A percentile compares a stretch with the other conserved stretches of the same genome.
phyloP scores from a whole-genome alignment of 352 stramenopile genomes.

The Lagenidium sp. region DNA sequence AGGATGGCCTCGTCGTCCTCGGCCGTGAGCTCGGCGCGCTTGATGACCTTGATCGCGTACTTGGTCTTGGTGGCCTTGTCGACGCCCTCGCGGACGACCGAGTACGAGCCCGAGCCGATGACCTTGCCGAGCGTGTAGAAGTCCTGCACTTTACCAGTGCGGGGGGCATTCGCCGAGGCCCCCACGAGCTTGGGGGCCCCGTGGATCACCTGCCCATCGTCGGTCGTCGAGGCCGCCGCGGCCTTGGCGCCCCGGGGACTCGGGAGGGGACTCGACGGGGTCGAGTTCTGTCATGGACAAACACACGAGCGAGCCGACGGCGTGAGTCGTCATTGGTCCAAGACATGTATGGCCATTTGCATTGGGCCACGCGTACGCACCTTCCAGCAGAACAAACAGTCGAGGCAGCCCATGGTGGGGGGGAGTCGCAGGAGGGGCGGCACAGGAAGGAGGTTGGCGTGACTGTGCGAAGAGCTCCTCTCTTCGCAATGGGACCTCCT shows the following conservation, averaged over 20 bases:
- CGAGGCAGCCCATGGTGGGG: slow-evolving; percentile 48
- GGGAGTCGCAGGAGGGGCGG: background rate
- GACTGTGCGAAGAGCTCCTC: background rate
- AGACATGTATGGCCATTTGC: background rate
- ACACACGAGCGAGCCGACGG: background rate
- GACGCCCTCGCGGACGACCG: slow-evolving; percentile 77
- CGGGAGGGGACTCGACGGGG: slow-evolving; percentile 1
- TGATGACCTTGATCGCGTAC: slow-evolving; percentile 88
- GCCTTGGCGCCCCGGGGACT: background rate
- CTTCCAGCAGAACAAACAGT: slow-evolving; percentile 65
- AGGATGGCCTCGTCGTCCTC: slow-evolving; percentile 78
- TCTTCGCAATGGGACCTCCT: background rate
- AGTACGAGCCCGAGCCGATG: slow-evolving; percentile 87
- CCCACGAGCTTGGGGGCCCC: slow-evolving; percentile 9
- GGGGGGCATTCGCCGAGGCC: slow-evolving; percentile 11
- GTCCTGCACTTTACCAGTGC: slow-evolving; percentile 50
- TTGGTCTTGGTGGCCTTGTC: slow-evolving; percentile 73
- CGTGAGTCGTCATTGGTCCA: background rate
- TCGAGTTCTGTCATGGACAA: background rate
- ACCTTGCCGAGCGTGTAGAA: slow-evolving; percentile 69
- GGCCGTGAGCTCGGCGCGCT: slow-evolving; percentile 54
- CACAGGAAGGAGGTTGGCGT: no score
- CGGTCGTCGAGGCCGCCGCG: background rate
- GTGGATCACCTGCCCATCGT: background rate
- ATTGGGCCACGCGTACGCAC: no score